These are phyloP conservation scores for Aspergillus brasiliensis DNA, from an alignment of 2,329 filamentous ascomycete species.

Conservation along the genomic window DNA sequence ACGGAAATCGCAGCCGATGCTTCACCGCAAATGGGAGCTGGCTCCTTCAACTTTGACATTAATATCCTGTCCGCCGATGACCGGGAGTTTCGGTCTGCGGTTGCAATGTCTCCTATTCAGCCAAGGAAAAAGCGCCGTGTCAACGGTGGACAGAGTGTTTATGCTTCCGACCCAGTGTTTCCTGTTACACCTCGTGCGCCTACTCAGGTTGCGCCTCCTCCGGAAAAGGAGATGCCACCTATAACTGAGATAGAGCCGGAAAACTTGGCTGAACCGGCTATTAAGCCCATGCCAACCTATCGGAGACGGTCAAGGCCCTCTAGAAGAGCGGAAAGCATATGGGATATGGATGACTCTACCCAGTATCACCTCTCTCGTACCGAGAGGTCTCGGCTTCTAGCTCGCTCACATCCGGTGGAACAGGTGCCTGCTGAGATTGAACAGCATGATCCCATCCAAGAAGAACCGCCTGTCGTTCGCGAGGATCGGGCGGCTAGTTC, in stretches of 20 bases:
- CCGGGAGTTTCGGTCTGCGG: conserved; percentile 38
- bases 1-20: conserved; percentile 47
- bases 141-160: conserved; percentile 34
- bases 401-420: conserved; percentile 12
- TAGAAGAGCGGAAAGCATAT: conserved; percentile 33
- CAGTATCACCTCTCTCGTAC: conserved; percentile 24
- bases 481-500: conserved; percentile 17
- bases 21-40: conserved; percentile 40
- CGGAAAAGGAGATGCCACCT: conserved; percentile 15
- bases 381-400: conserved; percentile 12
- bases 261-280: conserved; percentile 7
- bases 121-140: conserved; percentile 41
- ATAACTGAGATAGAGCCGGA: conserved; percentile 16
- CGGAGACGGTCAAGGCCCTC: conserved; percentile 26
- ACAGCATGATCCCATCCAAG: not conserved
- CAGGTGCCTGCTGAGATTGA: not conserved
- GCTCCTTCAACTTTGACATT: conserved; percentile 37
- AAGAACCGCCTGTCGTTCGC: conserved; percentile 9
- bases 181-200: conserved; percentile 30
- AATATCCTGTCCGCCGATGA: conserved; percentile 45
- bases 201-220: conserved; percentile 19
- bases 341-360: conserved; percentile 41
- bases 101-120: conserved; percentile 36
- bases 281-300: conserved; percentile 19
- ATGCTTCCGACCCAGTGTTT: conserved; percentile 32